Conservation (phyloP, 2,329 filamentous ascomycete genomes). For the Niveomyces coronatus region DNA sequence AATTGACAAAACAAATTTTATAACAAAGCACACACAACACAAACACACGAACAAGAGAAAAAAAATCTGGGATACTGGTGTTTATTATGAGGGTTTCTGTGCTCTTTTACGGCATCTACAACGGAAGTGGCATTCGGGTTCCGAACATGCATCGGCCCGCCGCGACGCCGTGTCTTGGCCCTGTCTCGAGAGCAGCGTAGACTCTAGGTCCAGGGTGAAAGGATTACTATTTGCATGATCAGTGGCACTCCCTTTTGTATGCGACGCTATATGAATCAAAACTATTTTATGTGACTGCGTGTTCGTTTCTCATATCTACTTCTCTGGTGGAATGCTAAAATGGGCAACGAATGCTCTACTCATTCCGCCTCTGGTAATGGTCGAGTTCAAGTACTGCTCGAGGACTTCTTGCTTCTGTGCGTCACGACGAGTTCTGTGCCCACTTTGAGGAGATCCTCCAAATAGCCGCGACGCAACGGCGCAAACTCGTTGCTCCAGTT, state of each 20-base stretch:
- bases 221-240: slow-evolving; percentile 33
- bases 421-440: slow-evolving; percentile 36
- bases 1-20: too few relatives aligned
- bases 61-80: slow-evolving; percentile 11
- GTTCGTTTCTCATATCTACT: too few relatives aligned
- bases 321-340: too few relatives aligned
- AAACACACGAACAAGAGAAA: too few relatives aligned
- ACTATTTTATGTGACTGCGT: slow-evolving; percentile 3
- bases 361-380: too few relatives aligned
- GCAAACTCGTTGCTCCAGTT: slow-evolving; percentile 31
- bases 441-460: slow-evolving; percentile 38
- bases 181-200: slow-evolving; percentile 26
- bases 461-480: slow-evolving; percentile 25
- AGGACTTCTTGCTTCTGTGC: slow-evolving; percentile 15
- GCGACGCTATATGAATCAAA: slow-evolving; percentile 19
- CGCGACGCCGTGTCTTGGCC: slow-evolving; percentile 25
- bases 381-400: too few relatives aligned
- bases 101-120: slow-evolving; percentile 13
- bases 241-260: slow-evolving; percentile 25
- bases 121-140: slow-evolving; percentile 22
- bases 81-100: slow-evolving; percentile 13
- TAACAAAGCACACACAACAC: too few relatives aligned
- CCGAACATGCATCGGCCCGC: slow-evolving; percentile 29
- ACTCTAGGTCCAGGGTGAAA: slow-evolving; percentile 32
- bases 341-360: too few relatives aligned